These are phyloP conservation scores for Globisporangium cylindrosporum DNA, from an alignment of 352 stramenopile species.

Conservation along the genomic window DNA sequence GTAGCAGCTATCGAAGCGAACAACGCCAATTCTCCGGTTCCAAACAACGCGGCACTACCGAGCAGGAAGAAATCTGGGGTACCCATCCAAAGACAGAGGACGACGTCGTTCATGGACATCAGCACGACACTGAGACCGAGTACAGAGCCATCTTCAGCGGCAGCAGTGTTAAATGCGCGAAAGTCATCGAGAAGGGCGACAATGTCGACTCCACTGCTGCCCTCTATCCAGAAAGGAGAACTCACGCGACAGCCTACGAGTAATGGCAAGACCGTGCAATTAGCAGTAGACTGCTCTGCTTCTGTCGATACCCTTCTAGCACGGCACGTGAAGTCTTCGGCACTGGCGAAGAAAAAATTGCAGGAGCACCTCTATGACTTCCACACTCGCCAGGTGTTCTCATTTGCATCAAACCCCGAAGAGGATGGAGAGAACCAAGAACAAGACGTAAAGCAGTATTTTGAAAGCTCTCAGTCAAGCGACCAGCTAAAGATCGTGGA, in stretches of 20 bases:
- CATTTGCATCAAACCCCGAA: slow-evolving; percentile 24
- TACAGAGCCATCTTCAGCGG: background rate
- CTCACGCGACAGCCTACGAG: background rate
- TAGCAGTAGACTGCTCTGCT: background rate
- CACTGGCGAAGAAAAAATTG: slow-evolving; percentile 30
- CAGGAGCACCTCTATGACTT: slow-evolving; percentile 60
- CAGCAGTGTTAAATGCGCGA: background rate
- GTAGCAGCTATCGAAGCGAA: background rate
- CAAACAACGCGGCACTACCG: background rate
- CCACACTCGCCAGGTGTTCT: slow-evolving; percentile 59
- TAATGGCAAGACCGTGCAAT: background rate
- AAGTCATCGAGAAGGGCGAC: background rate
- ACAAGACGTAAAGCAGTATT: background rate
- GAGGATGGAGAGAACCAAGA: slow-evolving; percentile 2
- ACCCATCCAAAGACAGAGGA: background rate
- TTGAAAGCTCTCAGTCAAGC: background rate
- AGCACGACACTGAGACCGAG: background rate
- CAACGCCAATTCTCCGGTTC: background rate
- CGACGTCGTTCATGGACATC: background rate
- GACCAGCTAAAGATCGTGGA: background rate
- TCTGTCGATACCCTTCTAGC: background rate
- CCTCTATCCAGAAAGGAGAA: slow-evolving; percentile 3
- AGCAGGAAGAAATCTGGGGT: slow-evolving; percentile 4
- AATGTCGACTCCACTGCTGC: slow-evolving; percentile 8
- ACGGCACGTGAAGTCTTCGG: slow-evolving; percentile 3